Evolutionary conservation across 192 early-diverging fungal genomes (phyloP).

Genomic region (Allomyces macrogynus): DNA sequence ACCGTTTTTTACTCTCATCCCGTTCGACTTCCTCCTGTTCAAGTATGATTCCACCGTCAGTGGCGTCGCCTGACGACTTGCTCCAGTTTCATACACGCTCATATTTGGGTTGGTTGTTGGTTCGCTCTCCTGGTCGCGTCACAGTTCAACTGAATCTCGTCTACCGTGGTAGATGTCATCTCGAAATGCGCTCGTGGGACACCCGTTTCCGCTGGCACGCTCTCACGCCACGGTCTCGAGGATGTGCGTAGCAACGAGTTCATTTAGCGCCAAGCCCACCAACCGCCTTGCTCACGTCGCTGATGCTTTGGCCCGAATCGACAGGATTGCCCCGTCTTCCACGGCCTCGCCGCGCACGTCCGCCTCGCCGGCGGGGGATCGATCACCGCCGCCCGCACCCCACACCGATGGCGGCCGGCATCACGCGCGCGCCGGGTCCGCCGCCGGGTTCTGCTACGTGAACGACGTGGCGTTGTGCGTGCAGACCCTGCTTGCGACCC

Average conservation of each 20-base stretch:
- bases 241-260: no score
- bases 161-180: background rate
- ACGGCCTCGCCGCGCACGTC: background rate
- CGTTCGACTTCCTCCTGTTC: background rate
- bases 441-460: background rate
- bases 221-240: background rate
- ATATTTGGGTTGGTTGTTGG: background rate
- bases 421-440: background rate
- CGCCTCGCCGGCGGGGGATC: background rate
- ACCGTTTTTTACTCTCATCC: background rate
- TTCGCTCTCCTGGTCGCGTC: background rate
- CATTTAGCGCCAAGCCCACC: no score
- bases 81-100: background rate
- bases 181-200: background rate
- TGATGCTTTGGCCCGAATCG: background rate
- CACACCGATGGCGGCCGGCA: background rate
- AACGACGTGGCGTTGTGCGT: background rate
- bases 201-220: background rate
- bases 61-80: background rate
- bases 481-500: background rate
- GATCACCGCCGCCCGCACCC: background rate
- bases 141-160: background rate
- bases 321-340: background rate
- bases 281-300: background rate
- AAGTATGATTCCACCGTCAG: background rate